Percentiles rank a stretch among this genome's conserved stretches.
Conservation (phyloP, 176 grass and related monocot genomes). For the Oropetium thomaeum region DNA sequence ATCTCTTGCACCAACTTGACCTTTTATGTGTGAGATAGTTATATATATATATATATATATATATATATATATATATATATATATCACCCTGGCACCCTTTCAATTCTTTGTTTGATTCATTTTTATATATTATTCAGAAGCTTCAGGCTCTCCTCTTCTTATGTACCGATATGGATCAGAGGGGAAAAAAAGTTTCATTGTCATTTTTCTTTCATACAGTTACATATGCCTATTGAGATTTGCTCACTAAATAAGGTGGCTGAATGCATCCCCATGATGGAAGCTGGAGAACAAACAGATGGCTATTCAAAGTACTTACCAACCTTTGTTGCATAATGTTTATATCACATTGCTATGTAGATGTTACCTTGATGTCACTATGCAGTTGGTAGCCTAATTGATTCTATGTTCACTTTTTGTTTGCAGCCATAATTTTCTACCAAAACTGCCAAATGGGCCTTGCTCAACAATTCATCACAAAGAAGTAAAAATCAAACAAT, state of each 20-base stretch:
- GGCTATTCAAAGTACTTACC: constrained; percentile 32
- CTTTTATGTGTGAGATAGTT: too few species aligned
- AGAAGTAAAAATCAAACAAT: constrained; percentile 25
- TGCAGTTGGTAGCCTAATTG: constrained; percentile 1
- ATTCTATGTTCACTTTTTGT: constrained; percentile 20
- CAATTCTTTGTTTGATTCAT: too few species aligned
- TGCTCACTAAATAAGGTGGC: constrained; percentile 24
- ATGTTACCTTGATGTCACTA: constrained; percentile 22
- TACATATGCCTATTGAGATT: constrained; percentile 17
- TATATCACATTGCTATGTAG: constrained; percentile 22
- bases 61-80: too few species aligned
- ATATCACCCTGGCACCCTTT: too few species aligned
- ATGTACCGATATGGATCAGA: not conserved
- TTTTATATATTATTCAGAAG: not conserved
- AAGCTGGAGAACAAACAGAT: constrained; percentile 28
- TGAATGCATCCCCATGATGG: constrained; percentile 19
- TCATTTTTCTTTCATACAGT: constrained; percentile 25
- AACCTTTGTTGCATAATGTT: not conserved
- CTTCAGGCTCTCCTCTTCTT: not conserved
- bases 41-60: too few species aligned
- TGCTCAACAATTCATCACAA: constrained; percentile 10
- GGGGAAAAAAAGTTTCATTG: not conserved
- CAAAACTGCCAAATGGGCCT: constrained; percentile 22
- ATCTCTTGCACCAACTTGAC: too few species aligned
- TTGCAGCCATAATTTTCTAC: constrained; percentile 34